phyloP scores from a whole-genome alignment of 768 basidiomycete species.

The Pseudohyphozyma bogoriensis region DNA sequence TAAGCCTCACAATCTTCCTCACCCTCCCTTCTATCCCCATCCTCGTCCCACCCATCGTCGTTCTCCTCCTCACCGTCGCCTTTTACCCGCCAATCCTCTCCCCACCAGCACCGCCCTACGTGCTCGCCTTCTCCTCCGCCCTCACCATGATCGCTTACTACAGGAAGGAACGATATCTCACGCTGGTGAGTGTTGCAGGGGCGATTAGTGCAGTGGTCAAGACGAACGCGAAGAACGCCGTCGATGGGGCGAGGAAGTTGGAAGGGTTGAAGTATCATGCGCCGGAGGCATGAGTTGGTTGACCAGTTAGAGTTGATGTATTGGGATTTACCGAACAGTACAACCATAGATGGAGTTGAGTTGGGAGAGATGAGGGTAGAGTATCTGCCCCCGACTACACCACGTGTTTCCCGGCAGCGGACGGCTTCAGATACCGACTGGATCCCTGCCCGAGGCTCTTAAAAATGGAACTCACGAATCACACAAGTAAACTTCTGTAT shows the following conservation, averaged over 20 bases:
- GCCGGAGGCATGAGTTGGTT: constrained; percentile 11
- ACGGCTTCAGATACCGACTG: no score
- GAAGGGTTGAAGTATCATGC: constrained; percentile 7
- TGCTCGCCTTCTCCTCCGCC: background rate
- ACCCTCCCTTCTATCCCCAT: background rate
- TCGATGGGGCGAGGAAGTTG: constrained; percentile 2
- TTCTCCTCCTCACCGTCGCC: background rate
- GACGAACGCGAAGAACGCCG: background rate
- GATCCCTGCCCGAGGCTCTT: no score
- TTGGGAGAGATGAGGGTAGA: no score
- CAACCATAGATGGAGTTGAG: no score
- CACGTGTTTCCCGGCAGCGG: no score
- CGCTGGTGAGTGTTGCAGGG: background rate
- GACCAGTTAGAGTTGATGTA: no score
- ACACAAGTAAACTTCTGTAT: no score
- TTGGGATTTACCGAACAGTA: no score
- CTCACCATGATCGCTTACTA: background rate
- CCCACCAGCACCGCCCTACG: background rate
- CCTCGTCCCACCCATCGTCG: background rate
- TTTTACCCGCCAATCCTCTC: background rate
- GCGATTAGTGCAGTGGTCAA: background rate
- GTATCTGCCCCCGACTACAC: no score
- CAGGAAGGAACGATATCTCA: no score
- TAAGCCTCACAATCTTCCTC: background rate
- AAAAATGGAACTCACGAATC: no score